Conservation (phyloP, 2,329 filamentous ascomycete species). For the Aspergillus transmontanensis region DNA sequence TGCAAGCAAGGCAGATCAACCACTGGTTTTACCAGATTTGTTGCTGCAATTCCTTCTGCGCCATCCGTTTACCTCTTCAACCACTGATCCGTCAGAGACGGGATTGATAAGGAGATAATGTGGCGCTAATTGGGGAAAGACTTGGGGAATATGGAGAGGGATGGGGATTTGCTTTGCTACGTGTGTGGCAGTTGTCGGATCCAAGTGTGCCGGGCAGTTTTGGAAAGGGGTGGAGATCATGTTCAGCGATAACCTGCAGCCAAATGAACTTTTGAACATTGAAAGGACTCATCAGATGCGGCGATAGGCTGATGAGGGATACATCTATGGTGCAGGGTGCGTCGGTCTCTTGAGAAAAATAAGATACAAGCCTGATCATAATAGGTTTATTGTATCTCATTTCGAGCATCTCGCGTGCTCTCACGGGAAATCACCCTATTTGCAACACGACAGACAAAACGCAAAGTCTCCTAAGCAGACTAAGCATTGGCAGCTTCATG, state of each 20-base stretch:
- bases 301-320: not conserved
- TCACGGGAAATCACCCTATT: constrained; percentile 19
- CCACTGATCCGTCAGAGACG: constrained; percentile 47
- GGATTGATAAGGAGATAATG: constrained; percentile 77
- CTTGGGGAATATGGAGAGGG: not conserved
- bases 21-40: constrained; percentile 23
- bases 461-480: constrained; percentile 8
- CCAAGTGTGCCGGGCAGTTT: not conserved
- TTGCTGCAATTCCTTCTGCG: constrained; percentile 68
- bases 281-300: not conserved
- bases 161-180: not conserved
- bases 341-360: constrained; percentile 6
- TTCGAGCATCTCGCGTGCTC: constrained; percentile 22
- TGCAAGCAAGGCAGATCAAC: constrained; percentile 42
- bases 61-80: constrained; percentile 94
- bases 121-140: constrained; percentile 57
- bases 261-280: not conserved
- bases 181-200: not conserved
- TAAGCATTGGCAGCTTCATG: constrained; percentile 34
- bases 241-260: not conserved
- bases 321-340: not conserved
- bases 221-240: not conserved
- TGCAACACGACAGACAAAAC: constrained; percentile 16
- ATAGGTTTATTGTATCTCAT: constrained; percentile 21
- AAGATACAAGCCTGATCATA: constrained; percentile 19